phyloP scores from a whole-genome alignment of 768 basidiomycete species.

The Lepiota brunneoincarnata region DNA sequence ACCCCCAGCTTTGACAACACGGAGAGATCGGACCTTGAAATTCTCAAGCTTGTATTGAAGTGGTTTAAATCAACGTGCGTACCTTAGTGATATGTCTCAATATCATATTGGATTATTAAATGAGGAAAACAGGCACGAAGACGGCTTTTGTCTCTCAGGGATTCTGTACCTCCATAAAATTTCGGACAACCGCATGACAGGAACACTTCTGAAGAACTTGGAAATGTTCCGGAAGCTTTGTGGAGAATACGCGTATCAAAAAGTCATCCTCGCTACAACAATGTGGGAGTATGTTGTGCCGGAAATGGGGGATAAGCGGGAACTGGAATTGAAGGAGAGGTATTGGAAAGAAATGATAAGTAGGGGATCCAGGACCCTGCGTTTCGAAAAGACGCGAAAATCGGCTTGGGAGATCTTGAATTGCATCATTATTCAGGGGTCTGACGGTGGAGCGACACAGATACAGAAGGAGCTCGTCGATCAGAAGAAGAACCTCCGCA shows the following conservation, averaged over 20 bases:
- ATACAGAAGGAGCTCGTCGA: not conserved
- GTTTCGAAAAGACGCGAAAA: not conserved
- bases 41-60: slow-evolving; percentile 18
- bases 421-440: not conserved
- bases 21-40: slow-evolving; percentile 18
- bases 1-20: slow-evolving; percentile 25
- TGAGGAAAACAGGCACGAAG: slow-evolving; percentile 20
- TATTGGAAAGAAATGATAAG: slow-evolving; percentile 2
- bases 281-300: slow-evolving; percentile 35
- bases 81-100: not conserved
- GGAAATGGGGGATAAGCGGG: not conserved
- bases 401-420: slow-evolving; percentile 3
- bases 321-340: not conserved
- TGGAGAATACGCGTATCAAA: slow-evolving; percentile 40
- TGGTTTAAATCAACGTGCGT: slow-evolving; percentile 21
- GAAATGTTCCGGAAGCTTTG: slow-evolving; percentile 49
- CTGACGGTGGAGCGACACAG: not conserved
- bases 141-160: slow-evolving; percentile 23
- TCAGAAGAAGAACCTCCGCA: not conserved
- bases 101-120: not conserved
- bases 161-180: slow-evolving; percentile 29
- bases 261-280: slow-evolving; percentile 47
- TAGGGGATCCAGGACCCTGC: not conserved
- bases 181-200: slow-evolving; percentile 36
- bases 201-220: slow-evolving; percentile 42